Base-by-base conservation (phyloP, 2,329 filamentous ascomycete genomes). In the Penicillium rolfsii region DNA sequence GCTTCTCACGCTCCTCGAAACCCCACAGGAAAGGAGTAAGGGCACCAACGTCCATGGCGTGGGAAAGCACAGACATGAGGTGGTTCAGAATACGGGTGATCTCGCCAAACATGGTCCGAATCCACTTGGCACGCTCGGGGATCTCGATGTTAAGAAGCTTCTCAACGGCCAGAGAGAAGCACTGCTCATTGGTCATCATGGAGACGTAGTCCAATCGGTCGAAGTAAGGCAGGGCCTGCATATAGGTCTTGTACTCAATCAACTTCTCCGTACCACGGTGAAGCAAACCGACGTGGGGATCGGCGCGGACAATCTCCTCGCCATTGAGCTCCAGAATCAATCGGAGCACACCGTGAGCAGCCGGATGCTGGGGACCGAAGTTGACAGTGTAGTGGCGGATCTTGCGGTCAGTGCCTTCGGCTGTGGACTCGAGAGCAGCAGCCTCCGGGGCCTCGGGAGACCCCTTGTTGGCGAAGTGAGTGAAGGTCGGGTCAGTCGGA, bases 111-210 rank as follows among this genome's bases (percentile, higher is more conserved):
- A 99, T 0, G 36, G 94, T 98, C 68, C 95, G 87, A 76, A 99
- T 99, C 83, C 89, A 99, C 83, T 99, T 98, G 71, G 95, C 95
- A 74, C 95, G 86, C 67, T 95, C 90, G 26, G 95, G 95, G 66
- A 99, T 91, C 77, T 99, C 96, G 67, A 99, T 84, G 79, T 99
- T 99, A 73, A 99, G 84, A 63, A 99, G 85, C 85, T 99, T 99
- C 86, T 99, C 95, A 58, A 98, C 94, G 22, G 93, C 95, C 68
- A 99, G 85, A 40, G 93, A 88, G 80, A 92, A 99, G 76, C 93
- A 97, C 82, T 99, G 95, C 85, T 99, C 95, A 80, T 99, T 99
- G 74, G 95, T 99, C 95, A 99, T 99, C 96, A 99, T 99, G 73
- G 93, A 97, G 71, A 97, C 93, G 80, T 99, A 99, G 81, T 99